Evolutionary conservation across 495 filamentous ascomycete species (phyloP).

Genomic region (Penicillium verhagenii): DNA sequence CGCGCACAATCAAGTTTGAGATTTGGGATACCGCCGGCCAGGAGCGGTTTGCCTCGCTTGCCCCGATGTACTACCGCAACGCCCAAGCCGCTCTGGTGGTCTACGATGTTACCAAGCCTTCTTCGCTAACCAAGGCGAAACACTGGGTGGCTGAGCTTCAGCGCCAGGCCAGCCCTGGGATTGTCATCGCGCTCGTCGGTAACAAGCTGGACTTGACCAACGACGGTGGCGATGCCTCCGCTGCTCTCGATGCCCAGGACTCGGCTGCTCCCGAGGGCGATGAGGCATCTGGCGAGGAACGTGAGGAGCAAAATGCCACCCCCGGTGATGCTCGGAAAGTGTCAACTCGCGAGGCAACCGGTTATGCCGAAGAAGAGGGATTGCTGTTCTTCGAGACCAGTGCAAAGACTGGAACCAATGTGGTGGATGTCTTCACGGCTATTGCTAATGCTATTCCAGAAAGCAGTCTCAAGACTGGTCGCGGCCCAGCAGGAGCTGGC

Average conservation of each 20-base stretch:
- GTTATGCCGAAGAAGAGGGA: conserved; percentile 91
- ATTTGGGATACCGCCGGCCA: conserved; percentile 99
- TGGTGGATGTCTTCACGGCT: conserved; percentile 95
- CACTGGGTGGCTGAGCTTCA: conserved; percentile 99
- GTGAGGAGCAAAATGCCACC: conserved; percentile 59
- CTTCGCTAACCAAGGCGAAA: conserved; percentile 91
- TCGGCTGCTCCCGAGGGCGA: conserved; percentile 33
- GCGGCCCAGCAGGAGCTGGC: conserved; percentile 61
- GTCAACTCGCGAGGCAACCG: conserved; percentile 79
- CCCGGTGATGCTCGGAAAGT: conserved; percentile 84
- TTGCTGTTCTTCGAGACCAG: conserved; percentile 97
- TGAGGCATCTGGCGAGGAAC: conserved; percentile 41
- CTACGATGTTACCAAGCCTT: conserved; percentile 97
- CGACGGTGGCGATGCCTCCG: conserved; percentile 44
- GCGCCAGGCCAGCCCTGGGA: conserved; percentile 94
- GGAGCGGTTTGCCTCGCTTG: conserved; percentile 94
- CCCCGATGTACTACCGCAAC: conserved; percentile 99
- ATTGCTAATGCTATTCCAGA: conserved; percentile 97
- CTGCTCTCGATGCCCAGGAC: conserved; percentile 29
- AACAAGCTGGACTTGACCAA: conserved; percentile 93
- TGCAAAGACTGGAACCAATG: conserved; percentile 92
- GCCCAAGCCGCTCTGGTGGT: conserved; percentile 98
- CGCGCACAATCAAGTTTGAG: conserved; percentile 97
- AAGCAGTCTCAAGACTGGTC: conserved; percentile 84
- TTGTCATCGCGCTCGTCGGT: conserved; percentile 95